Conservation (phyloP, 345 rosid genomes). For the Eutrema japonicum region DNA sequence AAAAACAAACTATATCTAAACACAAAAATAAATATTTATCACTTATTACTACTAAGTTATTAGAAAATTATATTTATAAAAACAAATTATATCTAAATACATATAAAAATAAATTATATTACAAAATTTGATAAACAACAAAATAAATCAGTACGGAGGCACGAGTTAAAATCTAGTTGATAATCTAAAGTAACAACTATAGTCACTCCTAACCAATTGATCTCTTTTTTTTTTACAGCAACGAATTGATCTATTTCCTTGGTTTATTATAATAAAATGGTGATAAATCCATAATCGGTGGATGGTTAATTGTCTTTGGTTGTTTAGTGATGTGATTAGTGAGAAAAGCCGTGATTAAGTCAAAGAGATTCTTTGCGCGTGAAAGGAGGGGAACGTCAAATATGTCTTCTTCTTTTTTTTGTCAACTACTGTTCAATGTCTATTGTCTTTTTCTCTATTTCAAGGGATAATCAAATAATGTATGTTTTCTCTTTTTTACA, state of each 20-base stretch:
- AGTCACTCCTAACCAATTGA: not conserved
- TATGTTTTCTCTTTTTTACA: not conserved
- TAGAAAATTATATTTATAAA: too few relatives aligned
- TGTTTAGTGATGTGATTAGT: slow-evolving; percentile 29
- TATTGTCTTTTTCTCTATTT: not conserved
- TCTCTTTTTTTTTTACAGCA: too few relatives aligned
- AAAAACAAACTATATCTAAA: too few relatives aligned
- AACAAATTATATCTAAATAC: too few relatives aligned
- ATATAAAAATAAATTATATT: too few relatives aligned
- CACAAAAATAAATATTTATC: too few relatives aligned
- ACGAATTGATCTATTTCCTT: not conserved
- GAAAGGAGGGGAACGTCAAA: slow-evolving; percentile 38
- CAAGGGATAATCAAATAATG: not conserved
- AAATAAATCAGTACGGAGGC: accelerated
- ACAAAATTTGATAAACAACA: too few relatives aligned
- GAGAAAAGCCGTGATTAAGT: slow-evolving; percentile 28
- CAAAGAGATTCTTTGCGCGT: slow-evolving; percentile 40
- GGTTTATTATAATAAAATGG: slow-evolving; percentile 6
- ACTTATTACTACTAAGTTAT: too few relatives aligned
- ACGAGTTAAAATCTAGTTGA: not conserved
- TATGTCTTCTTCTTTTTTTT: not conserved
- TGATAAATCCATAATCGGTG: slow-evolving; percentile 6
- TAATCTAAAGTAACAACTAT: not conserved
- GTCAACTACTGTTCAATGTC: slow-evolving; percentile 23
- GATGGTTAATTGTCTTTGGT: slow-evolving; percentile 9